Conservation (phyloP, 2,329 filamentous ascomycete species). For the Fusarium sp. region DNA sequence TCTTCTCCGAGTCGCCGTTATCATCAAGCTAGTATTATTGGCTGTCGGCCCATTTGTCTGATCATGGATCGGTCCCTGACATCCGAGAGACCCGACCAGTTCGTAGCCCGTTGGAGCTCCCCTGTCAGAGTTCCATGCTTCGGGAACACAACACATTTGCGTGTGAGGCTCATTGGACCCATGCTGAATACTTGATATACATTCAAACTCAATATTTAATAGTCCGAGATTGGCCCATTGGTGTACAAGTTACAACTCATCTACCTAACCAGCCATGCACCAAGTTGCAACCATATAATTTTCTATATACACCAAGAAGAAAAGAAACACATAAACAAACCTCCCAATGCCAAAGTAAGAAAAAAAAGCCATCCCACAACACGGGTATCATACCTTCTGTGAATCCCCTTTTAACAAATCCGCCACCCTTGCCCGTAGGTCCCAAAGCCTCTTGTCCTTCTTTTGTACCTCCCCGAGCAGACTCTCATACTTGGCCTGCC, state of each 20-base stretch:
- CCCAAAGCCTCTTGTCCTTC: constrained; percentile 63
- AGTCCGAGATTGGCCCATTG: neutral
- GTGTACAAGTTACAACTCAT: neutral
- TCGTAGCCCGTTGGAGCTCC: neutral
- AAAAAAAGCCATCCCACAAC: neutral
- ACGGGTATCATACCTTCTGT: constrained; percentile 34
- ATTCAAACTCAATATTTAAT: neutral
- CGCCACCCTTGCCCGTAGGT: constrained; percentile 57
- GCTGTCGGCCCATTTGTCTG: constrained; percentile 1
- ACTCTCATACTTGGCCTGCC: constrained; percentile 65
- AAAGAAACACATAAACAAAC: constrained; percentile 2
- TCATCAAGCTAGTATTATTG: neutral
- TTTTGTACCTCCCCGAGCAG: constrained; percentile 69
- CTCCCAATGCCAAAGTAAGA: neutral
- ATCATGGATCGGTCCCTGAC: constrained; percentile 1
- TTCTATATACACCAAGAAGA: constrained; percentile 1
- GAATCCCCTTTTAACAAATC: constrained; percentile 45
- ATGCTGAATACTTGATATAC: neutral
- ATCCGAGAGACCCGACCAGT: constrained; percentile 19
- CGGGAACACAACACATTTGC: neutral
- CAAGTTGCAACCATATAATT: neutral
- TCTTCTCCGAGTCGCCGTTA: constrained; percentile 28
- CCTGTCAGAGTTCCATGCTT: neutral
- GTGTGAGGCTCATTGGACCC: neutral
- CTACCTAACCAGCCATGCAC: neutral